phyloP scores from a whole-genome alignment of 495 filamentous ascomycete species.

The Lasiosphaeria hispida region DNA sequence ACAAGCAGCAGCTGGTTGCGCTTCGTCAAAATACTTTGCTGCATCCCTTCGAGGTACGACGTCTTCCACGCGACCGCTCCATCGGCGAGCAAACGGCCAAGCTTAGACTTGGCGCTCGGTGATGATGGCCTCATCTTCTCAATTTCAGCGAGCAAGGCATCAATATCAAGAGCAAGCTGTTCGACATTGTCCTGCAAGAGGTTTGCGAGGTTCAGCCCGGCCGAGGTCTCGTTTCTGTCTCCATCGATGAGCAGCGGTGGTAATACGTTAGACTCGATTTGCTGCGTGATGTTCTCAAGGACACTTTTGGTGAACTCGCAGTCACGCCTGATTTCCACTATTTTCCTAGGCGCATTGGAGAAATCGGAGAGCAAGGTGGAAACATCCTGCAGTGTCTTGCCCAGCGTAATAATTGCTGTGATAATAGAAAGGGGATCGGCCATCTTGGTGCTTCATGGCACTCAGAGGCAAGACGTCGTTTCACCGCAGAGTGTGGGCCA shows the following conservation, averaged over 20 bases:
- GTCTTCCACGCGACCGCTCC: conserved; percentile 6
- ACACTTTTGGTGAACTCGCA: conserved; percentile 3
- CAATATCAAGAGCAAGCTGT: conserved; percentile 7
- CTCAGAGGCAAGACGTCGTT: background rate
- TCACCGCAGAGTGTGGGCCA: background rate
- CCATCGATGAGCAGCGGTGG: background rate
- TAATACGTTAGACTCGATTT: background rate
- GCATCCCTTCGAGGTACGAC: conserved; percentile 11
- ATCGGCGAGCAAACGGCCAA: background rate
- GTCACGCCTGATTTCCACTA: conserved; percentile 3
- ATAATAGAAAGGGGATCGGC: conserved; percentile 14
- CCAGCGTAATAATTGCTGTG: conserved; percentile 13
- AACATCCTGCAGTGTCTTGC: background rate
- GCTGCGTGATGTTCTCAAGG: conserved; percentile 7
- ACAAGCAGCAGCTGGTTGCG: conserved; percentile 5
- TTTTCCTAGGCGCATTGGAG: background rate
- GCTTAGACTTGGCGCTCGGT: background rate
- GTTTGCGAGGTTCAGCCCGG: background rate
- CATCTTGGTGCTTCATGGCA: background rate
- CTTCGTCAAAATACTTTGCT: conserved; percentile 7
- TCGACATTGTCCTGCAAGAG: conserved; percentile 7
- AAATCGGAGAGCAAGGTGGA: background rate
- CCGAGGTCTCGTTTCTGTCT: background rate
- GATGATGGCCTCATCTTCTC: background rate
- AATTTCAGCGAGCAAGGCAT: conserved; percentile 1